phyloP scores from a whole-genome alignment of 2,329 filamentous ascomycete species.

The Botryotinia globosa region DNA sequence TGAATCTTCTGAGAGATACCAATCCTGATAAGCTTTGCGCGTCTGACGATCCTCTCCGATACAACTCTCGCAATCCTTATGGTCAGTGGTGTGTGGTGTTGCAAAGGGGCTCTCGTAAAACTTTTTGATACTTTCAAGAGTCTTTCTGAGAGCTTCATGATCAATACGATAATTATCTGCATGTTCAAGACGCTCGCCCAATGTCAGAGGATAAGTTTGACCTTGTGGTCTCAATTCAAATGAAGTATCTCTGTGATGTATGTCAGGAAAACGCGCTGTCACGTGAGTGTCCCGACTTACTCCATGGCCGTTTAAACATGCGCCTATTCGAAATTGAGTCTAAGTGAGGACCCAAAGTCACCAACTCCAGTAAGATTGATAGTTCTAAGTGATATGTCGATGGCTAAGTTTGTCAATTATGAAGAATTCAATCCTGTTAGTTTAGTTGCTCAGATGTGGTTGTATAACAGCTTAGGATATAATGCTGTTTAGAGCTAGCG shows the following conservation, averaged over 20 bases:
- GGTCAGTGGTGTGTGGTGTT: conserved; percentile 28
- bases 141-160: conserved; percentile 26
- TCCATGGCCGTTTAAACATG: conserved; percentile 5
- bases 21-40: conserved; percentile 32
- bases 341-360: neutral
- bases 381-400: neutral
- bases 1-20: conserved; percentile 32
- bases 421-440: neutral
- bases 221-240: conserved; percentile 19
- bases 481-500: neutral
- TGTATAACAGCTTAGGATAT: neutral
- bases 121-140: conserved; percentile 22
- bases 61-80: conserved; percentile 32
- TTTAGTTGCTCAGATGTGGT: neutral
- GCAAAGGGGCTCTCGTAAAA: conserved; percentile 25
- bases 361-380: neutral
- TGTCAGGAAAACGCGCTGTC: conserved; percentile 8
- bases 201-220: conserved; percentile 27
- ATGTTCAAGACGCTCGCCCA: conserved; percentile 31
- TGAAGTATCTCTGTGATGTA: neutral
- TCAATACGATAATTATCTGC: conserved; percentile 30
- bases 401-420: neutral
- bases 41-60: conserved; percentile 29
- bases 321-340: neutral
- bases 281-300: conserved; percentile 14